These are phyloP conservation scores for Opeltia flavorubescens DNA, from an alignment of 495 filamentous ascomycete genomes.

Conservation along the genomic window DNA sequence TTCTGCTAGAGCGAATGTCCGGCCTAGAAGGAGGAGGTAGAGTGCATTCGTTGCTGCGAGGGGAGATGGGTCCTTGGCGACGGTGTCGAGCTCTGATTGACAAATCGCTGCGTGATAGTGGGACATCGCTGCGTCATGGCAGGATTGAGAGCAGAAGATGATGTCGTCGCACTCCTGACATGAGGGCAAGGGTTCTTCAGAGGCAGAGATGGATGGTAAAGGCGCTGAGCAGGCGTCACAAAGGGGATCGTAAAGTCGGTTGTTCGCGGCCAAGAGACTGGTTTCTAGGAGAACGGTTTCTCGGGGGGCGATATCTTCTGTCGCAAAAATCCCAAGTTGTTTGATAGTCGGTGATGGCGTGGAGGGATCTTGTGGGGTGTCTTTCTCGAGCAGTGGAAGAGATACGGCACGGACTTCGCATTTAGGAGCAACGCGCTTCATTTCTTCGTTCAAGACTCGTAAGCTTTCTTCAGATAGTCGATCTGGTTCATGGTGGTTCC, in stretches of 20 bases:
- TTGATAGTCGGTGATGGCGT: constrained; percentile 36
- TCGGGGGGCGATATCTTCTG: constrained; percentile 58
- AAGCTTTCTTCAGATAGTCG: constrained; percentile 59
- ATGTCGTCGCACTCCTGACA: constrained; percentile 70
- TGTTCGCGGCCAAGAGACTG: constrained; percentile 70
- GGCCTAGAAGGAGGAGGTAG: constrained; percentile 64
- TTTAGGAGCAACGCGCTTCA: constrained; percentile 50
- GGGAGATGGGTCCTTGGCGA: constrained; percentile 63
- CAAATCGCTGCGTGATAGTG: constrained; percentile 81
- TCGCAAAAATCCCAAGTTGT: constrained; percentile 83
- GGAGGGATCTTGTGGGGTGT: constrained; percentile 14
- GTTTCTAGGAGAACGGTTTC: constrained; percentile 69
- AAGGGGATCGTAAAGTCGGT: constrained; percentile 60
- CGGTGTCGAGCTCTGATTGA: constrained; percentile 57
- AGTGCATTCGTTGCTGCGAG: constrained; percentile 60
- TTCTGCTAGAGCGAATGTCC: constrained; percentile 70
- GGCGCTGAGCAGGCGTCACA: constrained; percentile 73
- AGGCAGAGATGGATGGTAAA: constrained; percentile 47
- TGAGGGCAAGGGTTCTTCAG: constrained; percentile 31
- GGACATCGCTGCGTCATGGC: constrained; percentile 53
- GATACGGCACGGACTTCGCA: constrained; percentile 56
- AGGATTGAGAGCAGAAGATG: constrained; percentile 70
- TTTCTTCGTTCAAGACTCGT: constrained; percentile 46
- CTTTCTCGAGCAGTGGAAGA: constrained; percentile 44
- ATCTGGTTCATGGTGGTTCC: constrained; percentile 83